Base-by-base conservation (phyloP, 306 rosid genomes). In the Pyrus betulifolia region DNA sequence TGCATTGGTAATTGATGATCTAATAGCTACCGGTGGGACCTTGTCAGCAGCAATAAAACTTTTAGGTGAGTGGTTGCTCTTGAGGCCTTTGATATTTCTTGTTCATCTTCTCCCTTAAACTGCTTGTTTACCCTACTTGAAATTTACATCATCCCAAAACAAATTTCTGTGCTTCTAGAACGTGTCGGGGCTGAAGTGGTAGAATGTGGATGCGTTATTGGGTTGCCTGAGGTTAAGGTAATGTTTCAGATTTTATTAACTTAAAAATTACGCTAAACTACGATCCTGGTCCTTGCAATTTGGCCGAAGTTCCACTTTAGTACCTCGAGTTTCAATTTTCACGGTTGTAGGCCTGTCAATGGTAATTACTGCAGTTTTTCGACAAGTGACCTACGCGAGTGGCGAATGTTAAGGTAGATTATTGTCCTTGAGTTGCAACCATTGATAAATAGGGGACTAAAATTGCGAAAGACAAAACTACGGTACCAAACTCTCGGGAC, bases 21-120 rank as follows among this genome's bases (percentile, higher is more conserved):
- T 96, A 82, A 93, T 96, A 17, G 99, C 99, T 38, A 96, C 99
- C 1, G 99, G 99, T 72, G 99, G 99, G 72, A 96, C 99, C 59
- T 83, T 96, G 25, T 89, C 93, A 11, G 99, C 99, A 6, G 97
- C 98, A 59, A 88, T 96, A 76, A 83, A 79, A 71, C 98, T 96
- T 68, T 81, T 96, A 81, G 99, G 99, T 96, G 75, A 67, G 80
- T 82, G 69, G 22, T 18, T 61, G 72, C 23, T 4, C 8, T 3
- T 2, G 12, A 59, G 60, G 57, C 74, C 58, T 57, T 31, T 72
- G 27, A 35, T 58, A 81, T 18, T 52, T 28, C 33, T 74, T 69
- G 28, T 66, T 69, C 31, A 46, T 44, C 69, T 25, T 15, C 46
- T 67, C 27, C 69, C 40, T 73, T 51, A 78, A 9, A 38, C 21